Percentiles rank a stretch among this genome's conserved stretches.
phyloP scores from a whole-genome alignment of 163 green algal genomes.

The Scenedesmus sp. region DNA sequence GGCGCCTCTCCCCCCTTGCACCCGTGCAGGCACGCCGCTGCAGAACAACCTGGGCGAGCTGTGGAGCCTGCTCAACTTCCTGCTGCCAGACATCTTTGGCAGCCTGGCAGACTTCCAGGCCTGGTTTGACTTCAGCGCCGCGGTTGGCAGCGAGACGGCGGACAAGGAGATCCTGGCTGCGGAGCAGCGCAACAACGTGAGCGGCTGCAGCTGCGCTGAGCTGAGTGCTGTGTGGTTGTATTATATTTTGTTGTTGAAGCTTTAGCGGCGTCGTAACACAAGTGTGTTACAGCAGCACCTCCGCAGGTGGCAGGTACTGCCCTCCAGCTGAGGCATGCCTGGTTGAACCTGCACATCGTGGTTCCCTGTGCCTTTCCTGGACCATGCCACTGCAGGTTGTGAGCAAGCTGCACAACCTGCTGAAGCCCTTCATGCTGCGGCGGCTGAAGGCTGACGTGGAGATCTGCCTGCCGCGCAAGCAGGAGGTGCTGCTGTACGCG shows the following conservation, averaged over 20 bases:
- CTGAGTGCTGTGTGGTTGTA: no score
- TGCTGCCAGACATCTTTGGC: conserved; percentile 95
- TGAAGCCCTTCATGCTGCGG: conserved; percentile 97
- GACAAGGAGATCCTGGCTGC: conserved; percentile 73
- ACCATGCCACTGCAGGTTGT: conserved; percentile 70
- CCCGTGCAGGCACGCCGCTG: conserved; percentile 91
- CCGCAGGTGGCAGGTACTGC: no score
- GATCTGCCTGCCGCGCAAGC: conserved; percentile 93
- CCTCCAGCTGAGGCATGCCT: no score
- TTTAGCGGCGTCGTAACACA: no score
- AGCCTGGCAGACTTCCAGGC: conserved; percentile 90
- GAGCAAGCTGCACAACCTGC: conserved; percentile 95
- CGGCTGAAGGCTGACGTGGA: conserved; percentile 97
- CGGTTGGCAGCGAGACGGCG: conserved; percentile 51
- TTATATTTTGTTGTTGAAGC: no score
- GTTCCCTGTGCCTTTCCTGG: no score
- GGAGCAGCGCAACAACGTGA: conserved; percentile 86
- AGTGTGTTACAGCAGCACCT: no score
- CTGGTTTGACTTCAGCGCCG: conserved; percentile 89
- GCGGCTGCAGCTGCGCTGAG: background rate
- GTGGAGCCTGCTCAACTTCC: conserved; percentile 98
- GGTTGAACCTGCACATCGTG: no score
- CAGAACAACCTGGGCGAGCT: conserved; percentile 99
- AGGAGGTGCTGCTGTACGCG: conserved; percentile 97
- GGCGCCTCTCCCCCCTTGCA: no score